Base-by-base conservation (phyloP, 805 yeast species). In the Saccharomycopsis oosterbeekiorum region DNA sequence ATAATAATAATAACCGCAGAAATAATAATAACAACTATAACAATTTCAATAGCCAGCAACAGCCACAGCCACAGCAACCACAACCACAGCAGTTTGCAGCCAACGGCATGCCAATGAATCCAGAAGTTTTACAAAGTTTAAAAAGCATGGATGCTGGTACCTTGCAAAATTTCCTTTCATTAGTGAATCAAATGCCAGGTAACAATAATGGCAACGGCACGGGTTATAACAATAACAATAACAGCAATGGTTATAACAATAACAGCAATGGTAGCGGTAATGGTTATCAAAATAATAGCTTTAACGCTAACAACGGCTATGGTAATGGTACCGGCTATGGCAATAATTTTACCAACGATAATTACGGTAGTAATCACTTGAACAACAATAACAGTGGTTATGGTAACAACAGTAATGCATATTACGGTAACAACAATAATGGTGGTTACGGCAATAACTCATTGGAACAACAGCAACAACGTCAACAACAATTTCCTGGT, bases 91-190 rank as follows among this genome's bases (percentile, higher is more conserved):
- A 51, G 14, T 47, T n/a, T 47, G 53, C 34, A 19, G 24, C 53
- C 34, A 47, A 47, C 10, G 53, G 53, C 21, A 47, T 47, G 53
- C 34, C 53, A 8, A 29, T 63, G 29, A 61, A 59, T 42, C 59
- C 65, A 29, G 54, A 50, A 9, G 50, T 61, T 17, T 43, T 61
- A 24, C 58, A 53, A 34, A 50, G 63, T 2, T 58, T 64, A 17
- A 59, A 62, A 26, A 64, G 63, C 15, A 62, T 73, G 65, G 74
- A 73, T 61, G 74, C 73, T 24, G 66, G 64, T 29, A 66, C 75
- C 2, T 59, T 74, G n/a, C 74, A 72, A 55, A 71, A 67, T 58
- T 70, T 74, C 61, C 60, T 73, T 55, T 62, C 70, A 10, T 59
- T 73, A 57, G 69, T 72, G 59, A 72, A 70, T 29, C 53, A 60